Base-by-base conservation (phyloP, 345 rosid genomes). In the Turritis glabra region DNA sequence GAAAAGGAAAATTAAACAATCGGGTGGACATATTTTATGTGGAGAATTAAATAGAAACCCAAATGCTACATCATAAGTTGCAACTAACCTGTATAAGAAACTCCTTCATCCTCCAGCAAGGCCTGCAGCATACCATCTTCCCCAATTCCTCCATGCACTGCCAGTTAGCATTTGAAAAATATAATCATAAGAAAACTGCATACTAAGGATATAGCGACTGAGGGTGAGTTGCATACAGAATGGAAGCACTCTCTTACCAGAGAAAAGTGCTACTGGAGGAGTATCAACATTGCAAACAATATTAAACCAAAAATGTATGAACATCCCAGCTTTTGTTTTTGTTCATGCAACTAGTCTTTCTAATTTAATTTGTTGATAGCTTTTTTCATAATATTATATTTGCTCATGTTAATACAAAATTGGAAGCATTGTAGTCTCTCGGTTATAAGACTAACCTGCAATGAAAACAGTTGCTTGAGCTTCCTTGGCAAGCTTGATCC, bases 141-240 rank as follows among this genome's bases (percentile, higher is more conserved):
- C 72, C 98, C 98, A 11, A 94, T 89, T 79, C 97, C 98, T 77
- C 97, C 98, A 76, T 94, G 98, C 60, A 86, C 98, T 94, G 84
- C 60, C 68, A 37, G 72, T 62, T 60, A 65, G 47, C 67, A 79
- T 72, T 46, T 52, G 18, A 69, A 56, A 43, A 50, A 69, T 18
- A 38, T 27, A 69, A 14, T 53, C 53, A 79, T 35, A 62, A 59
- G 40, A 30, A 27, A 23, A 60, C 22, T 41, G 32, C 15, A 60
- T 11, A 38, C n/a, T 37, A 29, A 12, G 10, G 53, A 13, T 62
- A 17, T 41, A 60, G 40, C 33, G 25, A 48, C 59, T 25, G 8
- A 47, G 19, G 5, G 50, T 26, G 30, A 66, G 48, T 41, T 54
- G 17, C 64, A 60, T 60, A 40, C 26, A 58, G 18, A 15, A 59